These are phyloP conservation scores for Ogataea paradorogensis DNA, from an alignment of 805 yeast genomes.

Conservation along the genomic window DNA sequence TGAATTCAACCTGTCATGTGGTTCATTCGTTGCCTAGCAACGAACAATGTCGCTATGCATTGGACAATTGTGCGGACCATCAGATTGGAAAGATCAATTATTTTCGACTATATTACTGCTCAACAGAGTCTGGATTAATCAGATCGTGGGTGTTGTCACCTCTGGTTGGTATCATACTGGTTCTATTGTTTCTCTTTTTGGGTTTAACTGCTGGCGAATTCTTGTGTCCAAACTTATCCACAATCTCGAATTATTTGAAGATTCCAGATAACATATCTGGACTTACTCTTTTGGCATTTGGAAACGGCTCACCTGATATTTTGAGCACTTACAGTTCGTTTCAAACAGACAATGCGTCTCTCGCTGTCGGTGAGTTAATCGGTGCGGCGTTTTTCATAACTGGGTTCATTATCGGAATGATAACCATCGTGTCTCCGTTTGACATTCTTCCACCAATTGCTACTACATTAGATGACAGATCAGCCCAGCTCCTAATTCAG, in stretches of 20 bases:
- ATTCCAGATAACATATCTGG: constrained; percentile 85
- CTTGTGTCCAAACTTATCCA: constrained; percentile 75
- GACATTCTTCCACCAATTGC: constrained; percentile 36
- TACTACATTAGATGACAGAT: constrained; percentile 9
- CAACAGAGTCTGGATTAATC: constrained; percentile 9
- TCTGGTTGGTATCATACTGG: constrained; percentile 14
- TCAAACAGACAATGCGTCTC: constrained; percentile 58
- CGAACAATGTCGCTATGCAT: constrained; percentile 32
- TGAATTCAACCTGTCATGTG: constrained; percentile 18
- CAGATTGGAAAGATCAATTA: constrained; percentile 30
- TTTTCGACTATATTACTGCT: constrained; percentile 32
- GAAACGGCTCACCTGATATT: constrained; percentile 91
- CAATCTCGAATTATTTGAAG: constrained; percentile 59
- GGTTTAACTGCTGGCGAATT: constrained; percentile 84
- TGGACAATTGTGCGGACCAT: constrained; percentile 25
- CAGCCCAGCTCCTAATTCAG: constrained; percentile 20
- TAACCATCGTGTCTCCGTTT: constrained; percentile 68
- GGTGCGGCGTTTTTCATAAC: constrained; percentile 87
- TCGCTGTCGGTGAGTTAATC: constrained; percentile 87
- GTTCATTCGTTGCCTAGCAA: constrained; percentile 19
- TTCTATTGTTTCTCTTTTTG: constrained; percentile 56
- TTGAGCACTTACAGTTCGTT: constrained; percentile 82
- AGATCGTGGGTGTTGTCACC: constrained; percentile 25
- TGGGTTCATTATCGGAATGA: constrained; percentile 75
- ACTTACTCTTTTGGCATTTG: constrained; percentile 82